phyloP scores from a whole-genome alignment of 148 eudicot genomes.

The Fallopia convolvulus region DNA sequence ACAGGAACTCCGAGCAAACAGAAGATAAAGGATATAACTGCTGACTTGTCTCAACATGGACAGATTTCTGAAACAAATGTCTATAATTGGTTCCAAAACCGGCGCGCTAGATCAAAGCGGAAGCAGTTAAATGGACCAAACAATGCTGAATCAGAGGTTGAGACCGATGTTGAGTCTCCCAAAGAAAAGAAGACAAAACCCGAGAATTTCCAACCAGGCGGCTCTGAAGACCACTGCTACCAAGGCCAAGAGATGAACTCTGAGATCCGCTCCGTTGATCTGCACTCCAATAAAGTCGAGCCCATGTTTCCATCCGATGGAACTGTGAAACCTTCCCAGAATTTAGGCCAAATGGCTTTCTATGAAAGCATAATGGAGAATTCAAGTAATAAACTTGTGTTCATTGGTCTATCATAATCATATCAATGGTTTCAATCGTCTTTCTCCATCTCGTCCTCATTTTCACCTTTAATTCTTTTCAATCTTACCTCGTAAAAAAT shows the following conservation, averaged over 20 bases:
- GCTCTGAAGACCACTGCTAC: constrained; percentile 47
- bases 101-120: constrained; percentile 88
- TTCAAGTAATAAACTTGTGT: constrained; percentile 36
- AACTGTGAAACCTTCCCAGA: constrained; percentile 34
- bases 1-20: constrained; percentile 89
- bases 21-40: constrained; percentile 81
- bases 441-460: background rate
- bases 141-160: constrained; percentile 79
- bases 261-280: constrained; percentile 39
- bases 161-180: constrained; percentile 67
- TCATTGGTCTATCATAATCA: background rate
- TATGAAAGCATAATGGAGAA: constrained; percentile 53
- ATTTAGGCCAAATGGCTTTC: constrained; percentile 54
- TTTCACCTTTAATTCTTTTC: background rate
- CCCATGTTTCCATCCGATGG: constrained; percentile 41
- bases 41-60: constrained; percentile 72
- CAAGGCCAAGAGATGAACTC: constrained; percentile 61
- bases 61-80: constrained; percentile 91
- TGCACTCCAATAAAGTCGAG: constrained; percentile 42
- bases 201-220: constrained; percentile 47
- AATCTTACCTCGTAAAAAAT: background rate
- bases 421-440: background rate
- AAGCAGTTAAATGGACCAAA: constrained; percentile 58
- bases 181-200: constrained; percentile 73
- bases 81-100: constrained; percentile 92